Base-by-base conservation (phyloP, 192 early-diverging fungal genomes). In the Chytriomyces sp. region DNA sequence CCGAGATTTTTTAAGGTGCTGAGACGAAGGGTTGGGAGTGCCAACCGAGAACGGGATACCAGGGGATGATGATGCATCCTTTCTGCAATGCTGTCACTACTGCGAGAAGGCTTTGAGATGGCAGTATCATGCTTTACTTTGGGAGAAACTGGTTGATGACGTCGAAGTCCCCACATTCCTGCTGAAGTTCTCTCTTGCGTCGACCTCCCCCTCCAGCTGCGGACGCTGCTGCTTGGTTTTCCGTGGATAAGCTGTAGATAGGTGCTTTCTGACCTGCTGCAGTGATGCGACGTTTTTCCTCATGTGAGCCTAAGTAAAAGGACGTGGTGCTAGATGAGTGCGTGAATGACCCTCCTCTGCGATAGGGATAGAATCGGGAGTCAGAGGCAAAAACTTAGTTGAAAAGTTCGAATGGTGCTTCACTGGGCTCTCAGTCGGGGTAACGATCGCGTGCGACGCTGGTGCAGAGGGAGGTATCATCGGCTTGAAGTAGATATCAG, bases 401-500 rank as follows among this genome's bases (percentile, higher is more conserved):
- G n/a, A n/a, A n/a, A n/a, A n/a, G n/a, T n/a, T n/a, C n/a, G n/a
- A n/a, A n/a, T n/a, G n/a, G n/a, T n/a, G n/a, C n/a, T 22, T 14
- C 44, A n/a, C 44, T n/a, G 44, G 44, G 44, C 44, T 49, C 22
- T 49, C 44, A 49, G 22, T n/a, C 44, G 44, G 44, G 17, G 44
- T 49, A 14, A 49, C 17, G 22, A 49, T 49, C 17, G n/a, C n/a
- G n/a, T n/a, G n/a, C n/a, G n/a, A n/a, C n/a, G n/a, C n/a, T n/a
- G 44, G 44, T n/a, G 22, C 44, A 49, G 14, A 22, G 12, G 25
- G 34, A 17, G 31, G 32, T 8, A 36, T 0, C 30, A 61, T 8
- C 8, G 62, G 62, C 30, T 64, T 38, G 40, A 33, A 64, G n/a
- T 64, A 64, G 40, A 64, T 64, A 10, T 38, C 62, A 10, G 62